Evolutionary conservation across 2,329 filamentous ascomycete genomes (phyloP), one percentile per base, ranked within the genome.

Genomic region (Pestalotiopsis sp.): DNA sequence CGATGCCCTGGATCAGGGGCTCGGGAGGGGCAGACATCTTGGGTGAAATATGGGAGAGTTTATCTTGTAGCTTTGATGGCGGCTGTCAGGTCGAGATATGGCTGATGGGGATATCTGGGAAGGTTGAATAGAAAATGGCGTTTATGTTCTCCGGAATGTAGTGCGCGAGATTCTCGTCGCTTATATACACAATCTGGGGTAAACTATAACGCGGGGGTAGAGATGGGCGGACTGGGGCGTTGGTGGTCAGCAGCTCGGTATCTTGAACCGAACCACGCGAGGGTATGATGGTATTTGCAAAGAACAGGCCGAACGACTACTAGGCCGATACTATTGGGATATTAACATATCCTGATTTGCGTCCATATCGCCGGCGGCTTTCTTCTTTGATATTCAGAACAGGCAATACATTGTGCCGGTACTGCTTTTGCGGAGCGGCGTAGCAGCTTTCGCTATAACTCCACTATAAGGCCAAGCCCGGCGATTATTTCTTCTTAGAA

Each of bases 1-100:
- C 84, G 65, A 90, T 79, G 45, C 85, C 84, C 49, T 82, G 80
- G 73, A 89, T 88, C 82, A 87, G 63, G 61, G 68, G 65, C 55
- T 31, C 41, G n/a, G 62, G 3, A 14, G 65, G 13, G 52, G 9
- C 27, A 23, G 25, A 13, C 20, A 23, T 65, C 31, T 27, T 65
- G 20, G 36, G 55, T 7, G 7, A 13, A n/a, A 4, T 59, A 36
- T 25, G 7, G 4, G 20, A 20, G n/a, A n/a, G 3, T 2, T n/a
- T n/a, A 25, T 41, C 7, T 27, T 36, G 27, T 36, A 14, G 11
- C 13, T 59, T 5, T 36, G 57, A 14, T 36, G 31, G 31, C 31
- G 31, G 31, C 31, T 36, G 7, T 36, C 31, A 36, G 6, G 31
- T 36, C 7, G 6, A 9, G 7, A 36, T 36, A 9, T 36, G 31